phyloP scores from a whole-genome alignment of 1,284 basidiomycete species.

The Exobasidium rhododendri region DNA sequence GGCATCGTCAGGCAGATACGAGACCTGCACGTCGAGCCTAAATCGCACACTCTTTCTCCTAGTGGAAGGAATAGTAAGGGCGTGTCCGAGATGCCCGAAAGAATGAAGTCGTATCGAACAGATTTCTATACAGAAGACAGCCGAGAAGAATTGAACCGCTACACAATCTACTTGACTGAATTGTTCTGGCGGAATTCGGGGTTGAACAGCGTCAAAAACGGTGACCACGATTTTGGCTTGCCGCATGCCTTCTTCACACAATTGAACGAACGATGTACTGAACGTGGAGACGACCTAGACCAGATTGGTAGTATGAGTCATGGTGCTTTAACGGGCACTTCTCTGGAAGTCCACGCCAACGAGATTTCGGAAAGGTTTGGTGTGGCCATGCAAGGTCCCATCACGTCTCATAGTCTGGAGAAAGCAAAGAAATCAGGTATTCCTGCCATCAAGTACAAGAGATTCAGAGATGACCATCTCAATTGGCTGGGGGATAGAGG shows the following conservation, averaged over 20 bases:
- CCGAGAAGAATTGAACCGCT: neutral
- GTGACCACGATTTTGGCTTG: neutral
- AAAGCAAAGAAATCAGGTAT: neutral
- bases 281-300: neutral
- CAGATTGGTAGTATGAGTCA: neutral
- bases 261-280: neutral
- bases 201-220: neutral
- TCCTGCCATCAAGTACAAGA: neutral
- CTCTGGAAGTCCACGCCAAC: neutral
- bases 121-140: neutral
- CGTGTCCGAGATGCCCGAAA: neutral
- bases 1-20: neutral
- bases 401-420: neutral
- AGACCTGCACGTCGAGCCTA: neutral
- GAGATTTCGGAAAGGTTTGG: neutral
- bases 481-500: neutral
- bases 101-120: neutral
- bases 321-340: neutral
- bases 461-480: neutral
- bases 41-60: neutral
- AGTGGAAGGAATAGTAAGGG: neutral
- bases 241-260: neutral
- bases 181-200: slow-evolving; percentile 6
- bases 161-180: neutral
- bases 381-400: neutral